A percentile compares a stretch with the other conserved stretches of the same genome.
Conservation (phyloP, 768 basidiomycete genomes). For the Cystoderma amianthinum region DNA sequence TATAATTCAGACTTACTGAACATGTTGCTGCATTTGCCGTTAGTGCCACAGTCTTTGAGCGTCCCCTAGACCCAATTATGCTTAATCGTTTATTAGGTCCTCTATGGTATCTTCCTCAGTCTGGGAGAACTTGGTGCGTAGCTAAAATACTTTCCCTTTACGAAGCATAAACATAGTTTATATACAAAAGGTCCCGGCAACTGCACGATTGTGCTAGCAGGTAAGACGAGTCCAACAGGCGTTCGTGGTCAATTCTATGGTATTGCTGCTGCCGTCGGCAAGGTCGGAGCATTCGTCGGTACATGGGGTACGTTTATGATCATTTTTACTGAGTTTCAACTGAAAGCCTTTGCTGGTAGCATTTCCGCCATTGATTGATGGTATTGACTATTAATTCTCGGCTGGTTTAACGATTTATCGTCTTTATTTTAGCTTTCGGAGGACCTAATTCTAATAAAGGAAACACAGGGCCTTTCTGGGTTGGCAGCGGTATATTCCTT, state of each 20-base stretch:
- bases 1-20: constrained; percentile 49
- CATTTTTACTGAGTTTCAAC: background rate
- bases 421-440: constrained; percentile 44
- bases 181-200: constrained; percentile 64
- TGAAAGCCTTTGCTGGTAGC: constrained; percentile 35
- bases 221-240: constrained; percentile 82
- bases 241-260: constrained; percentile 86
- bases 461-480: constrained; percentile 87
- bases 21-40: constrained; percentile 73
- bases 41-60: constrained; percentile 12
- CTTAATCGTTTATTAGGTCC: constrained; percentile 32
- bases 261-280: constrained; percentile 78
- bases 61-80: no score
- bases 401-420: constrained; percentile 6
- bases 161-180: background rate
- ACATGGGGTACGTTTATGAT: constrained; percentile 58
- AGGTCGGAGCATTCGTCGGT: constrained; percentile 78
- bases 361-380: constrained; percentile 61
- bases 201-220: constrained; percentile 76
- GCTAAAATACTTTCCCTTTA: background rate
- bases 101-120: constrained; percentile 88
- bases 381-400: constrained; percentile 17
- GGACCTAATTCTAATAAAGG: constrained; percentile 43
- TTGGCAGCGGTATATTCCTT: constrained; percentile 56
- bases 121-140: constrained; percentile 76